phyloP scores from a whole-genome alignment of 495 filamentous ascomycete species.

The Neurospora terricola region DNA sequence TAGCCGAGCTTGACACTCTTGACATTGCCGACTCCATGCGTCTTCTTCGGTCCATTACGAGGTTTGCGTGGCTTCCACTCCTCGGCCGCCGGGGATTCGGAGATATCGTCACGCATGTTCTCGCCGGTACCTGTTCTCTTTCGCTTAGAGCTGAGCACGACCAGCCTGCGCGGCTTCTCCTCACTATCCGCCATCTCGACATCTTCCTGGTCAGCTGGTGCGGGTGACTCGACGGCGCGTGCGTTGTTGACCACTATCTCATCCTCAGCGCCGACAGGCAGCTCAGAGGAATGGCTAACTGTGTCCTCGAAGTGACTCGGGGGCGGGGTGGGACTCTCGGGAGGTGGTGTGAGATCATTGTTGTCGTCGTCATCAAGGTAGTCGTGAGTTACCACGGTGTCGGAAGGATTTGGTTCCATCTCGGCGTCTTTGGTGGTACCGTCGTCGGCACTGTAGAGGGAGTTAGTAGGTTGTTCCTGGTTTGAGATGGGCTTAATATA shows the following conservation, averaged over 20 bases:
- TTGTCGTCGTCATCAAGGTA: slow-evolving; percentile 9
- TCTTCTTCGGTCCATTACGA: slow-evolving; percentile 16
- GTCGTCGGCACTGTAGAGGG: neutral
- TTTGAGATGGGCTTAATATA: neutral
- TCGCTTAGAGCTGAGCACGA: slow-evolving; percentile 29
- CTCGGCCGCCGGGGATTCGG: slow-evolving; percentile 15
- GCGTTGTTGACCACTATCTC: slow-evolving; percentile 33
- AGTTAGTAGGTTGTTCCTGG: neutral
- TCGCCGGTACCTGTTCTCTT: slow-evolving; percentile 37
- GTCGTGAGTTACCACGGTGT: neutral
- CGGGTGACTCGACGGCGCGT: slow-evolving; percentile 14
- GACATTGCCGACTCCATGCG: slow-evolving; percentile 18
- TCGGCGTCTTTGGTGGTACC: neutral
- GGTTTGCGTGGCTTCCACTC: slow-evolving; percentile 11
- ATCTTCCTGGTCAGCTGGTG: slow-evolving; percentile 22
- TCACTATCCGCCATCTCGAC: slow-evolving; percentile 29
- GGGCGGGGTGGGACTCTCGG: slow-evolving; percentile 8
- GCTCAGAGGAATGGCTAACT: slow-evolving; percentile 21
- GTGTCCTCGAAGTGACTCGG: slow-evolving; percentile 9
- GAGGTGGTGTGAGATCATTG: slow-evolving; percentile 18
- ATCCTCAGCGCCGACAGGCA: slow-evolving; percentile 27
- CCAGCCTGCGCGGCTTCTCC: slow-evolving; percentile 16
- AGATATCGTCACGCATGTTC: slow-evolving; percentile 26
- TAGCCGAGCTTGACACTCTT: slow-evolving; percentile 41
- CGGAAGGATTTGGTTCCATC: neutral